Base-by-base conservation (phyloP, 495 filamentous ascomycete genomes). In the Trichodelitschia bisporula region DNA sequence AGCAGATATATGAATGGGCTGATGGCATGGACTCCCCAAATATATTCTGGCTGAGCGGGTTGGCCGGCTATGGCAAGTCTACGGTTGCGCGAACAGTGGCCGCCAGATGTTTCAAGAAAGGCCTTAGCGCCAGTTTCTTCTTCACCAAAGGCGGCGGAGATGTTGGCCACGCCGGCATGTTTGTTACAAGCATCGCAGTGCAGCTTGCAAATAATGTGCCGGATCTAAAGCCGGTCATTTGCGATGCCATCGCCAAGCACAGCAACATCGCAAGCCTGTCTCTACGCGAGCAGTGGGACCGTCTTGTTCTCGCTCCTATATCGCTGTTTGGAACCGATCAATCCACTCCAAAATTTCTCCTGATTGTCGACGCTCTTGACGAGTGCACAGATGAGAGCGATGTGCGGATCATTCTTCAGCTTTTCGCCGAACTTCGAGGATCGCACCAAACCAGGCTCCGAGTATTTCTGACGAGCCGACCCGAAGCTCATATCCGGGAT, bases 151-250 rank as follows among this genome's bases (percentile, higher is more conserved):
- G 21, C 21, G 21, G 55, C 15, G 44, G 46, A 1, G 56, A 63
- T 30, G 44, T 49, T 28, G 51, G 46, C 4, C 50, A 42, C 16
- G 54, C 54, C 4, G 41, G 20, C 4, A 47, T 40, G 15, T 42
- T 65, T 34, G 51, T 66, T 28, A 39, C 59, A 4, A 61, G 55
- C 4, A 45, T 67, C 12, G 47, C 50, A 13, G 20, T 24, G 26
- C 56, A 66, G 33, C 39, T 66, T 4, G 39, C 49, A 4, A 33
- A 30, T 4, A 31, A 19, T n/a, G 31, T 47, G 9, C 50, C 49
- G 10, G 3, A 8, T 8, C n/a, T 61, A 6, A 41, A 18, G 9
- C n/a, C 30, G 8, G 20, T 28, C 9, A 44, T 66, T 26, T 41
- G 43, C 9, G 30, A 47, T 10, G 52, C 53, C 31, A 46, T 63